Evolutionary conservation across 1,284 basidiomycete species (phyloP).

Genomic region (Sporisorium exsertum): DNA sequence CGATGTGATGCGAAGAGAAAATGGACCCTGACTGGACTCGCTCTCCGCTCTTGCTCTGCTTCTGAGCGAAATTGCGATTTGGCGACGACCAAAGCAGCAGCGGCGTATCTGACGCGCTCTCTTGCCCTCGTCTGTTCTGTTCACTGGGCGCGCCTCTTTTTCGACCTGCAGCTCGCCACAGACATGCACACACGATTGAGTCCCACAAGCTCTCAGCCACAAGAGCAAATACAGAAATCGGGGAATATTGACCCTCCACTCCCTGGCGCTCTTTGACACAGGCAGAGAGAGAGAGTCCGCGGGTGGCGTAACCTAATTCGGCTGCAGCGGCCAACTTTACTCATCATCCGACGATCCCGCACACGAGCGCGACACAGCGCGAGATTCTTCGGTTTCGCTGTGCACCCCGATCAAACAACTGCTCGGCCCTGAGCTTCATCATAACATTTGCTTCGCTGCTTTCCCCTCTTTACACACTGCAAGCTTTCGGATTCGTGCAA

Average conservation of each 20-base stretch:
- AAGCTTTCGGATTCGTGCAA: too few species aligned
- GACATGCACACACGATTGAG: neutral
- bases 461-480: too few species aligned
- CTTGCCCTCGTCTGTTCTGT: neutral
- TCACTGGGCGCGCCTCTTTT: neutral
- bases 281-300: neutral
- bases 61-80: neutral
- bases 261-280: neutral
- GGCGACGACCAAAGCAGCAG: conserved; percentile 38
- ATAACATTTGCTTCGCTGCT: too few species aligned
- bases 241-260: neutral
- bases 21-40: conserved; percentile 31
- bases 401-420: neutral
- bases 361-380: neutral
- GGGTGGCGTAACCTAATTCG: conserved; percentile 1
- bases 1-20: conserved; percentile 26
- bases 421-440: too few species aligned
- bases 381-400: neutral
- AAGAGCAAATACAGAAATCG: neutral
- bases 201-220: neutral
- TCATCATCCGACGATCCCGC: conserved; percentile 4
- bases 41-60: neutral
- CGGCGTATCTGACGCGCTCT: conserved; percentile 11
- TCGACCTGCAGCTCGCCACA: neutral
- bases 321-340: neutral